Conservation (phyloP, 768 basidiomycete genomes). For the Tylopilus subfusipes region DNA sequence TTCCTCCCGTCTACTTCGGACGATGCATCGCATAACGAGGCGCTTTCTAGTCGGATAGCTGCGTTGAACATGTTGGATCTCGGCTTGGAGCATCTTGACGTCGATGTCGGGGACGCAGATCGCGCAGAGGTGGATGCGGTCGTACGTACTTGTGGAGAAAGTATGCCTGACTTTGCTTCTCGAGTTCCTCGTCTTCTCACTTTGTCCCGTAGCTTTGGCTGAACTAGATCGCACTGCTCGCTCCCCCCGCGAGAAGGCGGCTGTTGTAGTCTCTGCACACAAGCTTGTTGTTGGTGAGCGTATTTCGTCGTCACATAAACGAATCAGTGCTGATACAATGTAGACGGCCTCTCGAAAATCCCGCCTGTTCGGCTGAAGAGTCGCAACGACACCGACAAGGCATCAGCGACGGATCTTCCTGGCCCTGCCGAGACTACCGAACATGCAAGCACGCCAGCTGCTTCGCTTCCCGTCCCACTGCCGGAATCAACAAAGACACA, state of each 20-base stretch:
- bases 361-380: conserved; percentile 74
- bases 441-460: not conserved
- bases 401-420: not conserved
- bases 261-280: conserved; percentile 78
- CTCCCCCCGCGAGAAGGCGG: conserved; percentile 75
- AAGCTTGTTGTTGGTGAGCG: conserved; percentile 74
- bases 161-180: conserved; percentile 41
- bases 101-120: conserved; percentile 59
- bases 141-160: conserved; percentile 70
- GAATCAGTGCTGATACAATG: not conserved
- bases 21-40: conserved; percentile 86
- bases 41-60: conserved; percentile 82
- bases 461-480: conserved; percentile 4
- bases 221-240: conserved; percentile 46
- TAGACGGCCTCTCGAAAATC: conserved; percentile 71
- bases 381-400: conserved; percentile 37
- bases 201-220: conserved; percentile 44
- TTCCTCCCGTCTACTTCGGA: conserved; percentile 73
- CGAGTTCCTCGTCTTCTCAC: conserved; percentile 27
- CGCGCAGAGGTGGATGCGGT: conserved; percentile 55
- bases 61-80: conserved; percentile 91
- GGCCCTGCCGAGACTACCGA: not conserved
- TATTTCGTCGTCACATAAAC: not conserved
- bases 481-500: not conserved
- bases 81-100: conserved; percentile 82